Evolutionary conservation across 495 filamentous ascomycete species (phyloP).

Genomic region (Xylaria acuta): DNA sequence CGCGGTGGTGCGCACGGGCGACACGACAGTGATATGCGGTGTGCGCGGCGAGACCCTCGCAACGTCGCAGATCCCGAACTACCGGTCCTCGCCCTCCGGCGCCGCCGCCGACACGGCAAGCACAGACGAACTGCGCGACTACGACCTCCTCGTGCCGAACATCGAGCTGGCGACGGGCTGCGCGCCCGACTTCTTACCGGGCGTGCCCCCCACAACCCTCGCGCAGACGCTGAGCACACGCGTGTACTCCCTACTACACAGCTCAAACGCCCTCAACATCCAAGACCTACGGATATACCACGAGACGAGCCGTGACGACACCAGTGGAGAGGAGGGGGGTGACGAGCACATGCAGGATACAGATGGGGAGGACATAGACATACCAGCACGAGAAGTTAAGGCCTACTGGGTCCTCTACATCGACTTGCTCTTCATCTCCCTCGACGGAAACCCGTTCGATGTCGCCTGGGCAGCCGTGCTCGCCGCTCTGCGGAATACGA

Average conservation of each 20-base stretch:
- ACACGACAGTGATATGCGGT: slow-evolving; percentile 91
- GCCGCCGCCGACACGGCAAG: slow-evolving; percentile 32
- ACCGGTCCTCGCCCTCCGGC: slow-evolving; percentile 48
- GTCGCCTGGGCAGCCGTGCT: slow-evolving; percentile 84
- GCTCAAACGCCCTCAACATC: slow-evolving; percentile 64
- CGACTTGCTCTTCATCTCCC: slow-evolving; percentile 85
- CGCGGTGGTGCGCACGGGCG: slow-evolving; percentile 83
- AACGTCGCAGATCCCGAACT: slow-evolving; percentile 70
- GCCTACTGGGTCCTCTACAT: slow-evolving; percentile 96
- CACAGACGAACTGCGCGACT: slow-evolving; percentile 55
- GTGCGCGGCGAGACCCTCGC: slow-evolving; percentile 85
- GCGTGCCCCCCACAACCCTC: slow-evolving; percentile 75
- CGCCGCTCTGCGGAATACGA: slow-evolving; percentile 80
- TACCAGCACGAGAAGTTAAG: slow-evolving; percentile 61
- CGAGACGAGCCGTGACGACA: slow-evolving; percentile 51
- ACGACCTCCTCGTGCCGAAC: slow-evolving; percentile 87
- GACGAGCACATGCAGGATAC: slow-evolving; percentile 49
- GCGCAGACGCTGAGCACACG: slow-evolving; percentile 85
- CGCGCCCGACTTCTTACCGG: slow-evolving; percentile 82
- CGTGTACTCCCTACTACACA: slow-evolving; percentile 75
- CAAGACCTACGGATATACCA: slow-evolving; percentile 75
- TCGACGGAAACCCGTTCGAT: slow-evolving; percentile 91
- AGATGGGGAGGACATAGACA: slow-evolving; percentile 32
- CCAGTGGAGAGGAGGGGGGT: slow-evolving; percentile 44
- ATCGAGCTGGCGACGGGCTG: slow-evolving; percentile 89